Evolutionary conservation across 257 asterid genomes (phyloP).

Genomic region (Paraleonurus japonicus): DNA sequence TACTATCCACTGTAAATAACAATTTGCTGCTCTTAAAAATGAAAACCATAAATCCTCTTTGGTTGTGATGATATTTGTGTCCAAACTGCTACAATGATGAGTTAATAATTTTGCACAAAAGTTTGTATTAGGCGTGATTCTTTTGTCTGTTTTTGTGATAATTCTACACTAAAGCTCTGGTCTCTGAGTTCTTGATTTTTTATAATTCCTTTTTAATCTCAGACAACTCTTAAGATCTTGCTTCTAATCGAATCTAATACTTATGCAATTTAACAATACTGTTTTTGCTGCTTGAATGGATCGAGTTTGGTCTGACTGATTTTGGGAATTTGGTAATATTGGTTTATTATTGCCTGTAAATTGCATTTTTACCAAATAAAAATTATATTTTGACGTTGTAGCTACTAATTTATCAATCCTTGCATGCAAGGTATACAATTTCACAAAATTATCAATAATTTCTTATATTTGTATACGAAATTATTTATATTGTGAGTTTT

Average conservation of each 20-base stretch:
- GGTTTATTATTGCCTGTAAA: neutral
- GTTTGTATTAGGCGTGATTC: no score
- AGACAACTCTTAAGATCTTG: neutral
- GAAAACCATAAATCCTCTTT: neutral
- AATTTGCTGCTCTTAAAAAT: neutral
- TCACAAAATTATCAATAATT: no score
- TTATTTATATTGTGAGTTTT: no score
- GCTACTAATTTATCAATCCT: neutral
- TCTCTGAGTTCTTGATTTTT: neutral
- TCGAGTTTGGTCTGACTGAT: neutral
- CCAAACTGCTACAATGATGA: no score
- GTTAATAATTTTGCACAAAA: no score
- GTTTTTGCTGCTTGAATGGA: neutral
- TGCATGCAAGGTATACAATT: neutral
- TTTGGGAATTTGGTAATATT: no score
- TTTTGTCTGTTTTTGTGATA: no score
- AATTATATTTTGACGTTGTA: neutral
- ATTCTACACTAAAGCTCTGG: no score
- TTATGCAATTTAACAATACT: neutral
- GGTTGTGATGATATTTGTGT: neutral
- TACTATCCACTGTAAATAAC: constrained; percentile 1
- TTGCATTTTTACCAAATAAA: neutral
- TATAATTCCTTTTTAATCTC: no score
- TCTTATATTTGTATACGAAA: no score
- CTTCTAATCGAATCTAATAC: neutral